Percentiles rank a stretch among this genome's conserved stretches.
phyloP scores from a whole-genome alignment of 805 yeast species.

The Kazachstania africana region DNA sequence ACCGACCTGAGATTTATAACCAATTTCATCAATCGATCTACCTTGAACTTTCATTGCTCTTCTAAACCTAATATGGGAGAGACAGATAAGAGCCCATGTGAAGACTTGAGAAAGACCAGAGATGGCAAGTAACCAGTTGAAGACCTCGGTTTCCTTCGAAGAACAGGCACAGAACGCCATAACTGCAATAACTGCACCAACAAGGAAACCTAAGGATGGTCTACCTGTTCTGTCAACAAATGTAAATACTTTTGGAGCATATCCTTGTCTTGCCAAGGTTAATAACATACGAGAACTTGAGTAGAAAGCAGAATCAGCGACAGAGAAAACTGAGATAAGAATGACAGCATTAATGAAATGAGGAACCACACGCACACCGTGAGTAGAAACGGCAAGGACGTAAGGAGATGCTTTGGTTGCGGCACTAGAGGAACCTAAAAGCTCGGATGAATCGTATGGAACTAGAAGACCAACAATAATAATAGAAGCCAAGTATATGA shows the following conservation, averaged over 20 bases:
- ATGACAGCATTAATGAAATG: conserved; percentile 65
- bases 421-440: conserved; percentile 32
- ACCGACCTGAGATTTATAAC: conserved; percentile 42
- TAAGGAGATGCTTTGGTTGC: conserved; percentile 56
- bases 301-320: conserved; percentile 65
- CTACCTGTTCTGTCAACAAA: conserved; percentile 49
- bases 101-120: conserved; percentile 51
- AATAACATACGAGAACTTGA: conserved; percentile 63
- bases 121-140: conserved; percentile 53
- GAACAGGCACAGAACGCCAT: conserved; percentile 61
- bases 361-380: conserved; percentile 55
- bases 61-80: conserved; percentile 49
- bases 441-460: conserved; percentile 35
- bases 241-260: conserved; percentile 45
- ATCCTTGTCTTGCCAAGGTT: conserved; percentile 60
- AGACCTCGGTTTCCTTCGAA: conserved; percentile 43
- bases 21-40: conserved; percentile 37
- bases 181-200: conserved; percentile 43
- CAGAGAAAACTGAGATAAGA: conserved; percentile 58
- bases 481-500: conserved; percentile 38
- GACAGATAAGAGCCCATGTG: conserved; percentile 50
- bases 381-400: conserved; percentile 48
- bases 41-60: conserved; percentile 46
- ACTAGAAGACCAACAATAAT: conserved; percentile 41
- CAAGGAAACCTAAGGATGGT: conserved; percentile 45